Evolutionary conservation across 805 yeast species (phyloP), one percentile per base, ranked within the genome.

Genomic region (Myxozyma melibiosi): DNA sequence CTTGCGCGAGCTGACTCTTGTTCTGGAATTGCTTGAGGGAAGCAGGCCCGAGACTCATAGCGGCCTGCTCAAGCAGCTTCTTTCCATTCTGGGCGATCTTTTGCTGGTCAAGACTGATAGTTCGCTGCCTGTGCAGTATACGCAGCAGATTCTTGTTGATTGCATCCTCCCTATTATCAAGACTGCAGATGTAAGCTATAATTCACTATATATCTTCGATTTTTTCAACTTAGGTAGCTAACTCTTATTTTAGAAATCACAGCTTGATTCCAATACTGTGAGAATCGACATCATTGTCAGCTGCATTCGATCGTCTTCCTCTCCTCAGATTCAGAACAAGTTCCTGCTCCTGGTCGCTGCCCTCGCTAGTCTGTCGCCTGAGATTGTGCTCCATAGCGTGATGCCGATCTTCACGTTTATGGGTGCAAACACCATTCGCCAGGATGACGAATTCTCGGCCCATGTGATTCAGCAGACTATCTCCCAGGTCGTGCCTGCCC

Each of bases 331-430:
- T 27, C 99, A 94, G 74, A 94, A 94, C 74, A 82, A 90, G 64
- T 74, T 92, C 49, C 76, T 94, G 57, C 75, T 92, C 57, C 92
- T 94, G 27, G 84, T 94, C 64, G 87, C 97, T 2, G 86, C 90
- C 47, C 76, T 94, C 64, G 98, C 98, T 0, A 78, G 90, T 0
- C 74, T 94, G 54, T 88, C 92, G 11, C 97, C 98, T 7, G 97
- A 92, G 68, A 82, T 87, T 30, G 90, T 94, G 28, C 76, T 94
- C 52, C 98, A 94, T 73, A 88, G 97, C 1, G 96, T 94, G 7
- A 94, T 94, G 99, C 99, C 99, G n/a, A 92, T 94, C 50, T 94
- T 94, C 77, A 94, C 99, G 0, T 94, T 94, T 67, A 94, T 94
- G 98, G 99, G 99, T 58, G 96, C 98, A 11, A 96, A 90, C 68